Base-by-base conservation (phyloP, 148 eudicot genomes). In the Diospyros kaki region DNA sequence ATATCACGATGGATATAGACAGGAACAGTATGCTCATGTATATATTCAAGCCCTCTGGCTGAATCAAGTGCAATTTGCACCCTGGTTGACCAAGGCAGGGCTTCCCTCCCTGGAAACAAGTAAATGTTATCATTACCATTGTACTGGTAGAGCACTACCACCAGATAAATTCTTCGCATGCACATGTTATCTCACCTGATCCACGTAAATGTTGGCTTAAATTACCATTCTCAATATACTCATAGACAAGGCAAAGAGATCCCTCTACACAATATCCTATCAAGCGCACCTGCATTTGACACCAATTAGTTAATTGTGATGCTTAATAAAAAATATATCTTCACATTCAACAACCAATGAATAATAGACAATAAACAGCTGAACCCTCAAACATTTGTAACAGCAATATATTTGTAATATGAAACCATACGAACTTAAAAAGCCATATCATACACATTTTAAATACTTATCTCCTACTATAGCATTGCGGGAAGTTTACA, bases 61-160 rank as follows among this genome's bases (percentile, higher is more conserved):
- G 97, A 90, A 83, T 92, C 97, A 60, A 92, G 88, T 41, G 97
- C 97, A 73, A 92, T 88, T 82, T 90, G 97, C 66, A 93, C 91
- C 87, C 97, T 90, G 64, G 77, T 76, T 60, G 90, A 76, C 97
- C 97, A 93, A n/a, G 95, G 72, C 46, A 93, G 83, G 43, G 87
- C 82, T 63, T 87, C 84, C 78, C 74, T 83, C 62, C 68, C 94
- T 92, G 83, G 59, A 67, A 79, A 75, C 42, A 55, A 51, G 69
- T 40, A 45, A 61, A 55, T 14, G 12, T 40, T 28, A 52, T 14
- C 66, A 11, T 55, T 8, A 72, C 4, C 2, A 58, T 58, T 60
- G n/a, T 28, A 28, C 28, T 28, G 0, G 28, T 60, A 45, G 38
- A 38, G 72, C 41, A 13, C 53, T 46, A 76, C 69, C 17, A 45